Evolutionary conservation across 2,329 filamentous ascomycete species (phyloP).

Genomic region (Colletotrichum sansevieriae): DNA sequence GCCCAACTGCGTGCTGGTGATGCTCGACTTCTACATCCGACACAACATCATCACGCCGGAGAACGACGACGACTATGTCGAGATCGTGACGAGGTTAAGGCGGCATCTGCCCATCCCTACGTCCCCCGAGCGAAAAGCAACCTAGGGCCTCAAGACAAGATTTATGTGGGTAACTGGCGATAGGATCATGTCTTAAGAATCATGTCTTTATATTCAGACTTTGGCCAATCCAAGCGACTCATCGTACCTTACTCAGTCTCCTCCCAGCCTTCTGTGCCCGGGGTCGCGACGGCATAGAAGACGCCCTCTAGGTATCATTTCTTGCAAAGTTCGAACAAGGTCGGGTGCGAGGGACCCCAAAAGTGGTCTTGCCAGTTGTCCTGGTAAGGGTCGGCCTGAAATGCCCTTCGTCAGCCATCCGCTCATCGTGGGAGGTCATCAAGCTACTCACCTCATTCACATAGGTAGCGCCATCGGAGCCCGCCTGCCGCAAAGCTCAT

Average conservation of each 20-base stretch:
- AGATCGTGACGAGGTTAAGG: conserved; percentile 68
- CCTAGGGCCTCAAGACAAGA: fast-evolving
- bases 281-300: conserved; percentile 58
- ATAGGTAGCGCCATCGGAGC: neutral
- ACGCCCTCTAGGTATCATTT: neutral
- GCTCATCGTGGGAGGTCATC: neutral
- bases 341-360: conserved; percentile 55
- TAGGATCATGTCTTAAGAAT: neutral
- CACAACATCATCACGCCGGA: conserved; percentile 81
- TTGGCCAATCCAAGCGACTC: no score
- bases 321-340: conserved; percentile 52
- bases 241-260: conserved; percentile 54
- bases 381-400: neutral
- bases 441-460: neutral
- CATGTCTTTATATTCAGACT: fast-evolving
- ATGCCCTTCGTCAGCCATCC: fast-evolving
- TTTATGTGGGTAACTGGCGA: no score
- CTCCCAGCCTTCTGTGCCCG: conserved; percentile 60
- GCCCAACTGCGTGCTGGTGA: conserved; percentile 82
- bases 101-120: conserved; percentile 58
- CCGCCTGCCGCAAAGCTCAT: neutral
- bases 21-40: conserved; percentile 85
- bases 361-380: conserved; percentile 44
- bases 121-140: neutral
- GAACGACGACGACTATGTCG: conserved; percentile 78